These are phyloP conservation scores for Coix lacrymajobi DNA, from an alignment of 176 grass and related monocot genomes.

Conservation along the genomic window DNA sequence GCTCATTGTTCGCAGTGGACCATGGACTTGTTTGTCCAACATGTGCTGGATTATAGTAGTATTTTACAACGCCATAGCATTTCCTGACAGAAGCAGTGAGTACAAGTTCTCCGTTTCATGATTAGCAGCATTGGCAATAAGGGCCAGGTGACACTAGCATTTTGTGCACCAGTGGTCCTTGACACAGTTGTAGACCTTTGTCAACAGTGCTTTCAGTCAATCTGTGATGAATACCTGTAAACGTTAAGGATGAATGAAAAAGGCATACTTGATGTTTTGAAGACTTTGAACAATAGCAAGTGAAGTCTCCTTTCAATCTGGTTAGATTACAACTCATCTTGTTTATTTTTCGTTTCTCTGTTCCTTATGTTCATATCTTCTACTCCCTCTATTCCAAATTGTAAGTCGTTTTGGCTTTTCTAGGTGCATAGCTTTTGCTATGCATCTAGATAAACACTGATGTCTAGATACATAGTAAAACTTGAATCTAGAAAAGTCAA, in stretches of 20 bases:
- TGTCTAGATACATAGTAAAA: too few species aligned
- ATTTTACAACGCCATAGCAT: background rate
- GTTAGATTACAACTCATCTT: background rate
- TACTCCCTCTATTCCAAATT: background rate
- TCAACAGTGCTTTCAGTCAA: background rate
- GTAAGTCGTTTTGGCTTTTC: too few species aligned
- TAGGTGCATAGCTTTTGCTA: too few species aligned
- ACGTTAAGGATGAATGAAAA: background rate
- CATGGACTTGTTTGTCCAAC: background rate
- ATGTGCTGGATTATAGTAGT: background rate
- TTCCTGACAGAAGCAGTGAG: background rate
- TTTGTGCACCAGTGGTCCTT: background rate
- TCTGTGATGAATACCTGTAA: background rate
- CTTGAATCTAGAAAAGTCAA: too few species aligned
- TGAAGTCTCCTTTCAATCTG: background rate
- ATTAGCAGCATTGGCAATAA: background rate
- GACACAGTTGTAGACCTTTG: background rate
- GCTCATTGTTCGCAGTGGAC: background rate
- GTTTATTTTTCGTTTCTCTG: background rate
- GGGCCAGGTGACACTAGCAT: background rate
- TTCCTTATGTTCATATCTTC: background rate
- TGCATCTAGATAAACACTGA: too few species aligned
- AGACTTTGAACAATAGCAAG: background rate
- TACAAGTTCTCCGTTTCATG: background rate
- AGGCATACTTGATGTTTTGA: background rate